Base-by-base conservation (phyloP, 768 basidiomycete species). In the Boletus insuetus region DNA sequence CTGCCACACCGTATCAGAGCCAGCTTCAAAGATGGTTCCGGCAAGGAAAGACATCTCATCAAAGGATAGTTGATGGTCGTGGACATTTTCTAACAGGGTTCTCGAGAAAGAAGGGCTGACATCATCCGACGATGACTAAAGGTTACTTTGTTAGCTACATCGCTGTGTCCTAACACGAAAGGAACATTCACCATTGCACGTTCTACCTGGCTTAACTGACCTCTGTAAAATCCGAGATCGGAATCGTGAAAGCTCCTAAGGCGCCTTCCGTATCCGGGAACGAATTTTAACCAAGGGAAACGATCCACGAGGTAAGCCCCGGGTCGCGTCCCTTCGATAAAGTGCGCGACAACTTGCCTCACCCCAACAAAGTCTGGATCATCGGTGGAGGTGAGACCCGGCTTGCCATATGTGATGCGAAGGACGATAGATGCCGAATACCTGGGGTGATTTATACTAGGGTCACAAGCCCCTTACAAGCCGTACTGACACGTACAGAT, bases 11-110 rank as follows among this genome's bases (percentile, higher is more conserved):
- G 84, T 85, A 54, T 83, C 85, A 0, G 78, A 78, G 5, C 84
- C 84, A 11, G 83, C 84, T 42, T 81, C 84, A 57, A 83, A 85
- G 65, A 85, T 75, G 26, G 76, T 75, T 2, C 85, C 85, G 1
- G 80, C 78, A 40, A 87, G 77, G 62, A 81, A 86, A 0, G 83
- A 73, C 14, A 79, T 77, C 53, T 87, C 82, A 48, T 79, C 72
- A 41, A 77, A 70, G 4, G 81, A 75, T 10, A 86, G 71, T 6
- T 74, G 77, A 35, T 81, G 75, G 39, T 80, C 77, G 0, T 64
- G 54, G 55, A 77, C 75, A 11, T 74, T 75, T 56, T 84, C 81
- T 7, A 85, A 63, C 17, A 86, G 71, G 31, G 80, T 80, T 64
- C 75, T 79, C 0, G 76, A 79, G 54, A 87, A 85, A 0, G 80